Percentiles rank a stretch among this genome's conserved stretches.
These are phyloP conservation scores for Sugiyamaella qingdaonensis DNA, from an alignment of 805 yeast genomes.

Conservation along the genomic window DNA sequence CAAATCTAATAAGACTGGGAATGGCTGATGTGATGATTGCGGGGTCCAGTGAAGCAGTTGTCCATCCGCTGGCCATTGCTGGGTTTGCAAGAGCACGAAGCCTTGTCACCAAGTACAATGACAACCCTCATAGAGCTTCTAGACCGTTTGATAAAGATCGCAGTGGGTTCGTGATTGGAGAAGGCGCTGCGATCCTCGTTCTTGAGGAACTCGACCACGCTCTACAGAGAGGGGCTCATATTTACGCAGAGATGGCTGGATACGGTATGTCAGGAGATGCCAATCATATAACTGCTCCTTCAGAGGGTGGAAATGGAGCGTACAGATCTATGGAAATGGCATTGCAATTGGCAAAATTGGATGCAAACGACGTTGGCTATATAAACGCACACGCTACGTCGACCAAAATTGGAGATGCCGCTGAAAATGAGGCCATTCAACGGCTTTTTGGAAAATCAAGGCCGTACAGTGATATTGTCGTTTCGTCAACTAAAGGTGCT, in stretches of 20 bases:
- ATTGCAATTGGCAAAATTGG: constrained; percentile 44
- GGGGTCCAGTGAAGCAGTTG: constrained; percentile 88
- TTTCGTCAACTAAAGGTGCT: constrained; percentile 86
- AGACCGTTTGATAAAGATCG: constrained; percentile 81
- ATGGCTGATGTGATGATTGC: constrained; percentile 85
- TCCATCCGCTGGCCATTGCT: constrained; percentile 81
- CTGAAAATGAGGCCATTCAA: constrained; percentile 75
- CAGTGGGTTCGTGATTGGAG: constrained; percentile 87
- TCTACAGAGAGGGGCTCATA: constrained; percentile 46
- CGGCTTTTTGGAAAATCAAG: constrained; percentile 40
- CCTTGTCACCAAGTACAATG: constrained; percentile 59
- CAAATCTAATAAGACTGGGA: constrained; percentile 69
- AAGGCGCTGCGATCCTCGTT: constrained; percentile 82
- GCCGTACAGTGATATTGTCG: constrained; percentile 29
- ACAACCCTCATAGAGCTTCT: constrained; percentile 61
- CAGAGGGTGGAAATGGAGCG: constrained; percentile 80
- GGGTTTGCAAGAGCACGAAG: constrained; percentile 91
- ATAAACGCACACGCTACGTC: constrained; percentile 98
- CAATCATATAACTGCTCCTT: constrained; percentile 88
- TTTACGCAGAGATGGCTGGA: constrained; percentile 79
- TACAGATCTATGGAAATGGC: constrained; percentile 78
- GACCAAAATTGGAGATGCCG: constrained; percentile 81
- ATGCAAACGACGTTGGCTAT: constrained; percentile 56
- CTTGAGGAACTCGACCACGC: constrained; percentile 81
- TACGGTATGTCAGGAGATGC: constrained; percentile 94